These are phyloP conservation scores for Larix kaempferi DNA, from an alignment of 75 land plant species.

Conservation along the genomic window DNA sequence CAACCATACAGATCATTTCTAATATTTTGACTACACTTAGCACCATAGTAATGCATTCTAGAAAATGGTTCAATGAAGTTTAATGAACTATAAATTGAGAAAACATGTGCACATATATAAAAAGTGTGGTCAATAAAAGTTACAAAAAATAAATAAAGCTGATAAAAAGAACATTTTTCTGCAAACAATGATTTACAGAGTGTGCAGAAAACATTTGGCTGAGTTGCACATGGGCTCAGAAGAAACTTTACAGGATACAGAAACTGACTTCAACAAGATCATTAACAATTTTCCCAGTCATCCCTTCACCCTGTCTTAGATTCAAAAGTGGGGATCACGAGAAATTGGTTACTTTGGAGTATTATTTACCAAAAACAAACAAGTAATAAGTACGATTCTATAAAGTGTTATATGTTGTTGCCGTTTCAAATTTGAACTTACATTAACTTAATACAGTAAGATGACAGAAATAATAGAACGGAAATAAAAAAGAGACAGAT, in stretches of 20 bases:
- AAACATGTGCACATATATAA: background rate
- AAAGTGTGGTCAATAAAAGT: background rate
- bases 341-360: too few species aligned
- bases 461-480: too few species aligned
- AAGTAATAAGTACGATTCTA: too few species aligned
- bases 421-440: too few species aligned
- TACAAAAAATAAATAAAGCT: background rate
- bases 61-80: background rate
- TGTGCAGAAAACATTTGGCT: too few species aligned
- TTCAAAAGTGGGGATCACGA: too few species aligned
- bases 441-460: too few species aligned
- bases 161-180: background rate
- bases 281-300: background rate
- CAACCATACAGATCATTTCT: background rate
- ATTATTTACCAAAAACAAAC: too few species aligned
- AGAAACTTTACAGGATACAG: background rate
- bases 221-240: background rate
- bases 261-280: background rate
- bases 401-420: too few species aligned
- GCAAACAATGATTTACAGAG: background rate
- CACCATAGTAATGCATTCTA: background rate
- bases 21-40: background rate
- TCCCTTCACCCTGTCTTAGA: too few species aligned
- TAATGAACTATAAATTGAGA: background rate
- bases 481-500: too few species aligned